Conservation (phyloP, 345 rosid genomes). For the Linum trigynum region DNA sequence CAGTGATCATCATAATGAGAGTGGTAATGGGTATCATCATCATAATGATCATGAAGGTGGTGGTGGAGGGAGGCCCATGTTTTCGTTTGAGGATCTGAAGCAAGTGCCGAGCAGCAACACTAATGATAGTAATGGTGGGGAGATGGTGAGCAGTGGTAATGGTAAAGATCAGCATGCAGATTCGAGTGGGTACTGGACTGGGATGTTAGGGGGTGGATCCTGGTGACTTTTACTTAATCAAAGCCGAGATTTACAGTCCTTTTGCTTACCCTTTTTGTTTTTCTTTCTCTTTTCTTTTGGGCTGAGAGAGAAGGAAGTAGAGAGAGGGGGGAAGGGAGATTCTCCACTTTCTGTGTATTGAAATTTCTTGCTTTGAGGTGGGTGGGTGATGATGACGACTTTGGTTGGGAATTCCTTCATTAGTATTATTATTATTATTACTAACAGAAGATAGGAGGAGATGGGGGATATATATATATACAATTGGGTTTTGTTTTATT, state of each 20-base stretch:
- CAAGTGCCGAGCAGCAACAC: constrained; percentile 46
- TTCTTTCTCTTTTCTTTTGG: neutral
- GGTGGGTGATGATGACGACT: neutral
- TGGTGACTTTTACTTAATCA: constrained; percentile 36
- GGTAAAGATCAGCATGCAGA: constrained; percentile 25
- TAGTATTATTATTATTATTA: constrained; percentile 1
- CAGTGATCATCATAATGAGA: no score
- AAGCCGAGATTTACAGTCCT: neutral
- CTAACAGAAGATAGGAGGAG: neutral
- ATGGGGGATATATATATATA: neutral
- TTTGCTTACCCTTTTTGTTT: neutral
- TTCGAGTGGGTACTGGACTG: constrained; percentile 82
- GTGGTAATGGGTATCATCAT: constrained; percentile 31
- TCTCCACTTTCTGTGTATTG: neutral
- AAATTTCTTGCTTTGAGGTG: neutral
- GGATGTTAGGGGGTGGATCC: constrained; percentile 91
- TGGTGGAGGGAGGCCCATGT: constrained; percentile 52
- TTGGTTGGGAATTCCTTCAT: constrained; percentile 4
- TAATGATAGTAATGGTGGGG: constrained; percentile 38
- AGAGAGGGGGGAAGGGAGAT: neutral
- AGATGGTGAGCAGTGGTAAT: neutral
- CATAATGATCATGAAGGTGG: constrained; percentile 37
- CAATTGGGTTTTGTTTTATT: neutral
- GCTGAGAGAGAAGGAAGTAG: neutral
- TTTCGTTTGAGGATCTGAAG: constrained; percentile 92